Evolutionary conservation across 495 filamentous ascomycete species (phyloP).

Genomic region (Tuber aestivum): DNA sequence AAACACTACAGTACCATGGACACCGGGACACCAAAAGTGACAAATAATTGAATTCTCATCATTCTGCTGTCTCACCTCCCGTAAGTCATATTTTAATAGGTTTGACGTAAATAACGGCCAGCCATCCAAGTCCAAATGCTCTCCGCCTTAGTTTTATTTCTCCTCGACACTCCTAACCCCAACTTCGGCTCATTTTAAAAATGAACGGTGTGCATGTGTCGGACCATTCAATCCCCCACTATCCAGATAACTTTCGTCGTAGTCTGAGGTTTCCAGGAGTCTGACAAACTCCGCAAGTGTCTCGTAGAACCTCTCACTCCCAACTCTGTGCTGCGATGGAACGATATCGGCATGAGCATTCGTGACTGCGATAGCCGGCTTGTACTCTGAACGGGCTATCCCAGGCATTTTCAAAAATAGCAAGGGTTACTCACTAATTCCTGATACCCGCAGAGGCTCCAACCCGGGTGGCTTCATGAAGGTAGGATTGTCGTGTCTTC

Average conservation of each 20-base stretch:
- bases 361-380: neutral
- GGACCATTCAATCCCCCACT: neutral
- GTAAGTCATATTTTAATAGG: neutral
- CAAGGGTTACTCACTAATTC: slow-evolving; percentile 17
- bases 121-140: neutral
- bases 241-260: slow-evolving; percentile 11
- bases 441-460: neutral
- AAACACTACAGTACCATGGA: neutral
- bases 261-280: neutral
- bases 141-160: neutral
- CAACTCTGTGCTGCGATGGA: neutral
- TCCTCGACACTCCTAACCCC: neutral
- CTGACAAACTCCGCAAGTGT: neutral
- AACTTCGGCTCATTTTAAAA: neutral
- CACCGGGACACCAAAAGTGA: neutral
- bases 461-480: slow-evolving; percentile 13
- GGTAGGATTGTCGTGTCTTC: neutral
- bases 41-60: neutral
- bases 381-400: slow-evolving; percentile 6
- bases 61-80: neutral
- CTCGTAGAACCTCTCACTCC: slow-evolving; percentile 5
- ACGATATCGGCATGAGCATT: neutral
- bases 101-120: neutral
- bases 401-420: neutral
- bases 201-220: neutral